Conservation (phyloP, 371 early-diverging fungal genomes). For the Mucor lusitanicus region DNA sequence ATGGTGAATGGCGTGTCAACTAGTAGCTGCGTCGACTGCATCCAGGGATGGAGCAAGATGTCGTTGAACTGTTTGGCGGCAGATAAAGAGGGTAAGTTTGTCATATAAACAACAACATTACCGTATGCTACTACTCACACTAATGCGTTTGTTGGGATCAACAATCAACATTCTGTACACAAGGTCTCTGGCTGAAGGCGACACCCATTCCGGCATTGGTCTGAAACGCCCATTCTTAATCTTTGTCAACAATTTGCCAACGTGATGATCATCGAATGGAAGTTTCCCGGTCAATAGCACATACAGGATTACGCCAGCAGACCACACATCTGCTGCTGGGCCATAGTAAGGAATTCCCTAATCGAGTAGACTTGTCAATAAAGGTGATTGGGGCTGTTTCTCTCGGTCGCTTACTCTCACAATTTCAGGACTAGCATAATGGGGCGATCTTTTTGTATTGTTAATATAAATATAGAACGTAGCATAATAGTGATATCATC, state of each 20-base stretch:
- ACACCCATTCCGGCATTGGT: conserved; percentile 62
- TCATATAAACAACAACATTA: neutral
- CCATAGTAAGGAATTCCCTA: conserved; percentile 72
- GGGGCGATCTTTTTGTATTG: conserved; percentile 68
- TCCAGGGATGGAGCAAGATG: conserved; percentile 41
- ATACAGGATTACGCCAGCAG: conserved; percentile 74
- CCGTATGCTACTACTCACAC: conserved; percentile 27
- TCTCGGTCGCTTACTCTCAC: conserved; percentile 52
- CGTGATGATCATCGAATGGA: conserved; percentile 80
- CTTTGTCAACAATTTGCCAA: conserved; percentile 66
- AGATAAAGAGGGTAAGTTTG: neutral
- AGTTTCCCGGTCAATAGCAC: conserved; percentile 71
- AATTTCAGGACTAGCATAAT: conserved; percentile 93
- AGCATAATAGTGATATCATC: conserved; percentile 47
- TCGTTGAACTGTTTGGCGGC: conserved; percentile 29
- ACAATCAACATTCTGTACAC: conserved; percentile 31
- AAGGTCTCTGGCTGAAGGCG: conserved; percentile 59
- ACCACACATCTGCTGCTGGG: conserved; percentile 78
- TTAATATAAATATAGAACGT: conserved; percentile 20
- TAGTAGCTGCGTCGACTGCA: neutral
- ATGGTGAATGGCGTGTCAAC: neutral
- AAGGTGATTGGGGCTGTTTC: neutral
- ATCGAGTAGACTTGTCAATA: conserved; percentile 77
- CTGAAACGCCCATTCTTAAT: conserved; percentile 50
- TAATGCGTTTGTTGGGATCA: conserved; percentile 40